These are phyloP conservation scores for Trichophaea hybrida DNA, from an alignment of 2,329 filamentous ascomycete genomes.

Conservation along the genomic window DNA sequence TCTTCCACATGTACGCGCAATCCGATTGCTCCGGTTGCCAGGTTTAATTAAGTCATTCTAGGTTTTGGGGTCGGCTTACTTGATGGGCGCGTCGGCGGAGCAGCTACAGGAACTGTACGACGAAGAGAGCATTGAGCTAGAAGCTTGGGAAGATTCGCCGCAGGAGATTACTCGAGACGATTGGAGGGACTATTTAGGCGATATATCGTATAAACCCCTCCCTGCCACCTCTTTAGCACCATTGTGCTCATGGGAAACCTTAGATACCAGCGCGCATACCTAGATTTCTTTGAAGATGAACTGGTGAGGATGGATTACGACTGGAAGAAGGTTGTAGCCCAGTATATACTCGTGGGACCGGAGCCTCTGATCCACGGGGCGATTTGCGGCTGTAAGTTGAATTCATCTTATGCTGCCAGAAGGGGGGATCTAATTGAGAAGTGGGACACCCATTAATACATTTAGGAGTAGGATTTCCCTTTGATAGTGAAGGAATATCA, in stretches of 20 bases:
- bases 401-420: constrained; percentile 3
- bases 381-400: constrained; percentile 56
- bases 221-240: neutral
- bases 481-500: constrained; percentile 4
- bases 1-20: constrained; percentile 48
- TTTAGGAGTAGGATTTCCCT: constrained; percentile 41
- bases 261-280: constrained; percentile 72
- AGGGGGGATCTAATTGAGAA: constrained; percentile 29
- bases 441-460: constrained; percentile 90
- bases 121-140: constrained; percentile 52
- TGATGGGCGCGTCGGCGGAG: constrained; percentile 59
- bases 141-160: constrained; percentile 71
- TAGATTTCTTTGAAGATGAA: constrained; percentile 93
- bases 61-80: constrained; percentile 70
- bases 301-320: constrained; percentile 64
- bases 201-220: constrained; percentile 41
- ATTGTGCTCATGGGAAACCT: too few species aligned
- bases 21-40: neutral
- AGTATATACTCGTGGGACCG: constrained; percentile 61
- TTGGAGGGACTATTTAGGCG: constrained; percentile 73
- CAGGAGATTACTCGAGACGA: constrained; percentile 69
- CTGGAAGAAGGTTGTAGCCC: constrained; percentile 62
- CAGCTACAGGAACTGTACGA: constrained; percentile 75
- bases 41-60: constrained; percentile 26
- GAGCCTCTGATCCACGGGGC: constrained; percentile 69